Evolutionary conservation across 176 grass and related monocot genomes (phyloP).

Genomic region (Rhynchospora tenuis): DNA sequence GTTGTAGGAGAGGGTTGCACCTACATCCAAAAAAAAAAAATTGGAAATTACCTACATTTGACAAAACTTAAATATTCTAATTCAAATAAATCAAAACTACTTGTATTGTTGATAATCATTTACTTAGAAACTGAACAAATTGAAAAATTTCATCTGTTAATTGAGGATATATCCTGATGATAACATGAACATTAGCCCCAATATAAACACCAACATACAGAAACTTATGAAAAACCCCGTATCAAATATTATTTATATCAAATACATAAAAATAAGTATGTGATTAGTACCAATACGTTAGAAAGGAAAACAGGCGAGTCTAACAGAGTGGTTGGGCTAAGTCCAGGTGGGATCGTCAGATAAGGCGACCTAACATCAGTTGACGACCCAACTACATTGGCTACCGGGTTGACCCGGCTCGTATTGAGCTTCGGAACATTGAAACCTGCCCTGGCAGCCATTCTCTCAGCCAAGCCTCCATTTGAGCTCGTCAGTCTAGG

Average conservation of each 20-base stretch:
- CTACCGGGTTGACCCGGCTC: conserved; percentile 24
- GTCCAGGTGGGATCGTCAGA: conserved; percentile 84
- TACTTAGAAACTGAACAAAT: neutral
- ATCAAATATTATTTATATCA: conserved; percentile 2
- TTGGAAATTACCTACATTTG: neutral
- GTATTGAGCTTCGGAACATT: conserved; percentile 72
- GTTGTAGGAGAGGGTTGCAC: conserved; percentile 86
- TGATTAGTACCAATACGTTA: conserved; percentile 53
- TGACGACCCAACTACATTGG: conserved; percentile 42
- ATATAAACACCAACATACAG: neutral
- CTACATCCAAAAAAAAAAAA: conserved; percentile 37
- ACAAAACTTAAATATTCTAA: neutral
- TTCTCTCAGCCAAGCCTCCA: conserved; percentile 68
- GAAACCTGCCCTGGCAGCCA: conserved; percentile 69
- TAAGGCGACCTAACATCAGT: conserved; percentile 52
- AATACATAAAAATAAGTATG: neutral
- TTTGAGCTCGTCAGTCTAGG: conserved; percentile 43
- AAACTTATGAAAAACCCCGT: neutral
- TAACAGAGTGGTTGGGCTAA: conserved; percentile 76
- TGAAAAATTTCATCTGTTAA: neutral
- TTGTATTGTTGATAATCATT: neutral
- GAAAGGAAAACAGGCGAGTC: conserved; percentile 92
- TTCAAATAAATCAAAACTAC: neutral
- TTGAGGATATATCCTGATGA: neutral
- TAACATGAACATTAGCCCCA: neutral